A percentile compares a stretch with the other conserved stretches of the same genome.
phyloP scores from a whole-genome alignment of 176 grass and related monocot genomes.

The Pharus latifolius region DNA sequence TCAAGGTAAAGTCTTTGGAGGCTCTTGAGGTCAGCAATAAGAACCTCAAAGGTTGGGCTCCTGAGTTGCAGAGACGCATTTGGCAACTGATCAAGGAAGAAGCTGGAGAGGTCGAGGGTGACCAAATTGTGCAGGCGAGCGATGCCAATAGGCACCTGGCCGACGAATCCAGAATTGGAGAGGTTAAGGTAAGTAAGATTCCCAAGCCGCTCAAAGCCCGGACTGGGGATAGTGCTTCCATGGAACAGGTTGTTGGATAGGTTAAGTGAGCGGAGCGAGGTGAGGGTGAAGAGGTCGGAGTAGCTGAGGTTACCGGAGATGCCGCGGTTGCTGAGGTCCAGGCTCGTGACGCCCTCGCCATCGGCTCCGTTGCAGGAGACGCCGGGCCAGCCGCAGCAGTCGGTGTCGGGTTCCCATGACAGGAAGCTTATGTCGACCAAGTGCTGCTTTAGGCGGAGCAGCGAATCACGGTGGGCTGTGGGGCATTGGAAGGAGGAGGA shows the following conservation, averaged over 20 bases:
- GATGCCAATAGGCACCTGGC: slow-evolving; percentile 19
- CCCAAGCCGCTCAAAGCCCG: slow-evolving; percentile 19
- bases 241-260: slow-evolving; percentile 30
- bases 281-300: slow-evolving; percentile 31
- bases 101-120: slow-evolving; percentile 26
- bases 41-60: background rate
- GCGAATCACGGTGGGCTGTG: too few species aligned
- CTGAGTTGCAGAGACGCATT: too few species aligned
- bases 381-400: too few species aligned
- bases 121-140: slow-evolving; percentile 28
- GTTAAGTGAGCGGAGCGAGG: slow-evolving; percentile 21
- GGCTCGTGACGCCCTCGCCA: too few species aligned
- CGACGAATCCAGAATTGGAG: slow-evolving; percentile 29
- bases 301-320: slow-evolving; percentile 18
- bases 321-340: slow-evolving; percentile 7
- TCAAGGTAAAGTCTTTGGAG: slow-evolving; percentile 24
- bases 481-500: too few species aligned
- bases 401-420: too few species aligned
- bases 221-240: background rate
- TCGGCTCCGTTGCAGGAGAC: too few species aligned
- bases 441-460: too few species aligned
- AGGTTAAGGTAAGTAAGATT: slow-evolving; percentile 32
- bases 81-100: background rate
- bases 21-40: slow-evolving; percentile 14
- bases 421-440: too few species aligned